Conservation (phyloP, 2,329 filamentous ascomycete genomes). For the Trichophyton simii region DNA sequence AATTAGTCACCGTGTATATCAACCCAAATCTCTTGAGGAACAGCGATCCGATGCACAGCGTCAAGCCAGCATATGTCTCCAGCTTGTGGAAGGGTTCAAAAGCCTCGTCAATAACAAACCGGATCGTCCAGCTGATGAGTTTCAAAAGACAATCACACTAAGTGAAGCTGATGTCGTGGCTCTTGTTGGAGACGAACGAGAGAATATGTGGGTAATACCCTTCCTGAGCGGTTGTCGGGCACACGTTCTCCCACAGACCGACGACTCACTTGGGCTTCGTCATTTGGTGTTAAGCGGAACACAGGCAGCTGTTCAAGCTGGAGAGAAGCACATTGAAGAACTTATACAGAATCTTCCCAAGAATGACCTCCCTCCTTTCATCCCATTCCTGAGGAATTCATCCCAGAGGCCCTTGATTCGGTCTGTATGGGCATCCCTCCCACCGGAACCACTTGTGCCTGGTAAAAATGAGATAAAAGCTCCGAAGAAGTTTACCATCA, state of each 20-base stretch:
- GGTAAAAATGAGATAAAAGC: background rate
- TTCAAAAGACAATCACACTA: slow-evolving; percentile 22
- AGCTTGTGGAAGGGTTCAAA: background rate
- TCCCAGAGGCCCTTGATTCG: slow-evolving; percentile 3
- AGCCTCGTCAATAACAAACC: background rate
- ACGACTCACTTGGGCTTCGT: slow-evolving; percentile 22
- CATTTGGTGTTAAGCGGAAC: slow-evolving; percentile 27
- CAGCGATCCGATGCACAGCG: background rate
- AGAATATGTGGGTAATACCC: slow-evolving; percentile 28
- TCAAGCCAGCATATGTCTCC: background rate
- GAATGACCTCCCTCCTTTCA: background rate
- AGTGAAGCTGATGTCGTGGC: slow-evolving; percentile 26
- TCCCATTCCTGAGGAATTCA: background rate
- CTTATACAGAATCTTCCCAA: background rate
- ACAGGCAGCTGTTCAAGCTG: slow-evolving; percentile 22
- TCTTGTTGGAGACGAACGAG: slow-evolving; percentile 22
- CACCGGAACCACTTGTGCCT: background rate
- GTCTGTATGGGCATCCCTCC: slow-evolving; percentile 5
- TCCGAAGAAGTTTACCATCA: slow-evolving; percentile 18
- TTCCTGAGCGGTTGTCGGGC: slow-evolving; percentile 28
- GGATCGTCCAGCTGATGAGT: slow-evolving; percentile 8
- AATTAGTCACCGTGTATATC: background rate
- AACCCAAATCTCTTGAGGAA: background rate
- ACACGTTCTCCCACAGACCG: slow-evolving; percentile 21
- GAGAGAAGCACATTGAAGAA: slow-evolving; percentile 19